Conservation (phyloP, 208 protist genomes). For the Leishmania martiniquensis region DNA sequence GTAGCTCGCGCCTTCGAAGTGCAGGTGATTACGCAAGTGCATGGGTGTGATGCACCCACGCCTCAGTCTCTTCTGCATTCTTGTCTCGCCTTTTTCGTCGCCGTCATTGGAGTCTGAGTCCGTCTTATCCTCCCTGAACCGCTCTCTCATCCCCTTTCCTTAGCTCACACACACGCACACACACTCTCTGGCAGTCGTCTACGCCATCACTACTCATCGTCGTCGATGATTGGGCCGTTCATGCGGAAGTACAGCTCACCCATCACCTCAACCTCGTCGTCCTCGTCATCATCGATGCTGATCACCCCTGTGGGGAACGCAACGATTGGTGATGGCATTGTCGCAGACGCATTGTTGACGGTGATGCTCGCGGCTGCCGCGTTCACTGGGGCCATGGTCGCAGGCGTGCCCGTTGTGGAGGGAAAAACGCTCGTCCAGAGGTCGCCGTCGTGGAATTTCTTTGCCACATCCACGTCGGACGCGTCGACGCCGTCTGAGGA, state of each 20-base stretch:
- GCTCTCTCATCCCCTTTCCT: neutral
- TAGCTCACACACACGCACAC: neutral
- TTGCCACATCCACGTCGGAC: slow-evolving; percentile 69
- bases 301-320: slow-evolving; percentile 23
- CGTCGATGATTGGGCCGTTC: slow-evolving; percentile 85
- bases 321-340: slow-evolving; percentile 7
- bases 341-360: neutral
- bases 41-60: neutral
- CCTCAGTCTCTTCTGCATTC: too few species aligned
- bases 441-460: slow-evolving; percentile 59
- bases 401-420: slow-evolving; percentile 19
- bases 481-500: slow-evolving; percentile 41
- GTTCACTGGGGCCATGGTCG: slow-evolving; percentile 8
- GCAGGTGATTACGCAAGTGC: neutral
- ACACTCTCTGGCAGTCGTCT: neutral
- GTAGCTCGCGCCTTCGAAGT: neutral
- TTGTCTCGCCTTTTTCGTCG: neutral
- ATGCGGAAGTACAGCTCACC: slow-evolving; percentile 79
- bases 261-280: slow-evolving; percentile 88
- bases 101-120: neutral
- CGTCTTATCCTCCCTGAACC: neutral
- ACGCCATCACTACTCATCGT: slow-evolving; percentile 50
- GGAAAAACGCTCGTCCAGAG: slow-evolving; percentile 31
- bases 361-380: neutral
- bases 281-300: slow-evolving; percentile 65